Evolutionary conservation across 495 filamentous ascomycete species (phyloP), one percentile per base, ranked within the genome.

Genomic region (Penicillium manginii): DNA sequence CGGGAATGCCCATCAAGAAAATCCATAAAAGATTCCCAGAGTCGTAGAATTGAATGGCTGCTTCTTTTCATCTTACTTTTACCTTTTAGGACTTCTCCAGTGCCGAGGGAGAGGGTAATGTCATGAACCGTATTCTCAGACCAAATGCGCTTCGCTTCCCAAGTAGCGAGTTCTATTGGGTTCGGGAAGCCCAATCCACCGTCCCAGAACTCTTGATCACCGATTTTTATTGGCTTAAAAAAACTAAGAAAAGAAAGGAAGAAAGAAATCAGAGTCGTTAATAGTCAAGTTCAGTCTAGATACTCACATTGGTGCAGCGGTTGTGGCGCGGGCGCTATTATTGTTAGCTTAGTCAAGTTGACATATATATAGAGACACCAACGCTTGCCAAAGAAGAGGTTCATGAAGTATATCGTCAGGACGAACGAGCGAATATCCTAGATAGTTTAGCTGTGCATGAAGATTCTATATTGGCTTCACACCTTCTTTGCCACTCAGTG

Each of bases 101-200:
- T 73, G 11, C 69, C 61, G 11, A 74, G 47, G 14, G 67, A 74
- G 21, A 74, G 52, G 21, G 57, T 58, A 19, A 74, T 42, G 52
- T 67, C 64, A 43, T 42, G 43, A 15, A 52, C 58, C 35, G 37
- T 52, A 12, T 52, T 42, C 6, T 53, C 60, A 2, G 59, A 58
- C 62, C 65, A 72, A 10, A 73, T 55, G 8, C 50, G 39, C 23
- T 21, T 45, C 29, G 56, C 51, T 53, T 77, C 73, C 62, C 60
- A 62, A 17, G 70, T 45, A 21, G 69, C 69, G 21, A 77, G 49
- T 32, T 73, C 63, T 22, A 72, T 50, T 0, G 67, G 71, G 52
- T 74, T 73, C 43, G 73, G 75, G 39, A 74, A 62, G 18, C 53
- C 59, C 22, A 77, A 51, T 11, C 64, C 68, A 18, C 69, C 65